These are phyloP conservation scores for Mycena alexandri DNA, from an alignment of 768 basidiomycete genomes.

Conservation along the genomic window DNA sequence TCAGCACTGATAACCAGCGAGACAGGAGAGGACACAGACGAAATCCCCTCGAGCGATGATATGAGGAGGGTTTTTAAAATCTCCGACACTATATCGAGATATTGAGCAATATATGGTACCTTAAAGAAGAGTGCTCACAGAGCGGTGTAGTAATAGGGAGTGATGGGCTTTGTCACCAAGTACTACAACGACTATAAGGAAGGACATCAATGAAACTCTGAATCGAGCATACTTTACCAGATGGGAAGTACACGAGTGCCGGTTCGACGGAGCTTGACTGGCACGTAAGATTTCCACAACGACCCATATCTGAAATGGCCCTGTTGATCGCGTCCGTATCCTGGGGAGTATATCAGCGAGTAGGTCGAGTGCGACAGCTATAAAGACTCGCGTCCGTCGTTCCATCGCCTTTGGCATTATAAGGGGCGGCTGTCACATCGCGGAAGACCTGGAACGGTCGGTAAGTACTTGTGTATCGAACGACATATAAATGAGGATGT, in stretches of 20 bases:
- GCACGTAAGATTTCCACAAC: slow-evolving; percentile 58
- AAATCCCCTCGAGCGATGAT: slow-evolving; percentile 48
- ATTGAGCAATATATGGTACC: slow-evolving; percentile 31
- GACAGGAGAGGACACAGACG: slow-evolving; percentile 33
- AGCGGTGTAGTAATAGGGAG: slow-evolving; percentile 17
- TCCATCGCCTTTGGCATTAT: slow-evolving; percentile 58
- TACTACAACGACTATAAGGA: slow-evolving; percentile 14
- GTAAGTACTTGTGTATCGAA: not conserved
- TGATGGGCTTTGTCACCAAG: slow-evolving; percentile 24
- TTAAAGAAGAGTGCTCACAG: slow-evolving; percentile 47
- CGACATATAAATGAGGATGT: slow-evolving; percentile 5
- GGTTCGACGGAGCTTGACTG: slow-evolving; percentile 55
- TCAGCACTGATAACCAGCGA: slow-evolving; percentile 1
- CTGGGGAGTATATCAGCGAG: slow-evolving; percentile 7
- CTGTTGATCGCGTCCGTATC: slow-evolving; percentile 64
- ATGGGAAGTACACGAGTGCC: slow-evolving; percentile 67
- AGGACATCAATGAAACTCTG: not conserved
- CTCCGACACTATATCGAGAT: slow-evolving; percentile 41
- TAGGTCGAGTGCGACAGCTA: not conserved
- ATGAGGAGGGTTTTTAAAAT: slow-evolving; percentile 48
- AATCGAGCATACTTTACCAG: slow-evolving; percentile 45
- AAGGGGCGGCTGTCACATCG: slow-evolving; percentile 61
- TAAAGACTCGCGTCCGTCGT: slow-evolving; percentile 25
- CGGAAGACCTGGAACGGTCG: slow-evolving; percentile 63
- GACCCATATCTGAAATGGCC: slow-evolving; percentile 60